Conservation (phyloP, 1,284 basidiomycete species). For the Cerioporus squamosus region DNA sequence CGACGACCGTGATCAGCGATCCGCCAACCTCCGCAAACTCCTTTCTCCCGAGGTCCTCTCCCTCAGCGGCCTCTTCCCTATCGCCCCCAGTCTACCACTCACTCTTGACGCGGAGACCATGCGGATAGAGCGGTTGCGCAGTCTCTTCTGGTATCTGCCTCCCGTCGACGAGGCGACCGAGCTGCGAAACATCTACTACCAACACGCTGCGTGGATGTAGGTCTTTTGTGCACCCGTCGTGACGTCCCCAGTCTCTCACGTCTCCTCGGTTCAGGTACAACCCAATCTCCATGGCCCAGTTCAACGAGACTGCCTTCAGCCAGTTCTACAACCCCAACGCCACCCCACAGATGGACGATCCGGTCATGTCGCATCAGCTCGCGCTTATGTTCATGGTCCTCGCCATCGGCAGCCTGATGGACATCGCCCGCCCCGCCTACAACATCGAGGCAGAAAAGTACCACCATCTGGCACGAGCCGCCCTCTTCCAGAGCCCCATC, state of each 20-base stretch:
- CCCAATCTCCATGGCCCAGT: constrained; percentile 65
- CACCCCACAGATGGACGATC: constrained; percentile 55
- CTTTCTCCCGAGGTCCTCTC: constrained; percentile 65
- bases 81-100: constrained; percentile 51
- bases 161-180: constrained; percentile 58
- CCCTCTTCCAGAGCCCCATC: constrained; percentile 71
- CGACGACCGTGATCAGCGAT: constrained; percentile 52
- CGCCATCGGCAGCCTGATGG: constrained; percentile 75
- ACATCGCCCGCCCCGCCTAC: constrained; percentile 64
- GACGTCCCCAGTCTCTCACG: background rate
- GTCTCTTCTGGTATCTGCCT: constrained; percentile 73
- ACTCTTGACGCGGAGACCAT: constrained; percentile 44
- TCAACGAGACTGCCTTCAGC: constrained; percentile 66
- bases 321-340: constrained; percentile 62
- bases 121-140: constrained; percentile 51
- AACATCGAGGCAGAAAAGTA: constrained; percentile 80
- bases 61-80: constrained; percentile 67
- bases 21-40: constrained; percentile 53
- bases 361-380: constrained; percentile 65
- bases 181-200: constrained; percentile 67
- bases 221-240: constrained; percentile 18
- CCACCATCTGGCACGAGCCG: constrained; percentile 72
- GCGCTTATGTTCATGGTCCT: constrained; percentile 78
- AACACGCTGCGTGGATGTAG: constrained; percentile 79
- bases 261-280: constrained; percentile 60